A percentile compares a stretch with the other conserved stretches of the same genome.
These are phyloP conservation scores for Mucor piriformis DNA, from an alignment of 371 early-diverging fungal genomes.

Conservation along the genomic window DNA sequence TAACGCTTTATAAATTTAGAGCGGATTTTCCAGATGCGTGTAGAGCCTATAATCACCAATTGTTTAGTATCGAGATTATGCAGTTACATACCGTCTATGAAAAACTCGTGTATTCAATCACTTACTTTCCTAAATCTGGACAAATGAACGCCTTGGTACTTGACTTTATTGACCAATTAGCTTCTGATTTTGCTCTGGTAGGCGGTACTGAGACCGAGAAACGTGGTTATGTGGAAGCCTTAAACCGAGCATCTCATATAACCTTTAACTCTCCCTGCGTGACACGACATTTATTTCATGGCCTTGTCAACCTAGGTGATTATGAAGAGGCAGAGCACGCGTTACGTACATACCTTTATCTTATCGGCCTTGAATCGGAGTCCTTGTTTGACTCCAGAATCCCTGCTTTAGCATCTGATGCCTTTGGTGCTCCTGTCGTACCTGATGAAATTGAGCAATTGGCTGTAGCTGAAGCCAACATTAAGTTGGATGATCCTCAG, in stretches of 20 bases:
- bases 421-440: conserved; percentile 20
- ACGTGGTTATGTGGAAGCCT: conserved; percentile 38
- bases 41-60: conserved; percentile 15
- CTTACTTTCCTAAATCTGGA: conserved; percentile 66
- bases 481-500: conserved; percentile 18
- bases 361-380: conserved; percentile 45
- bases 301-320: conserved; percentile 62
- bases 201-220: conserved; percentile 27
- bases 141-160: conserved; percentile 59
- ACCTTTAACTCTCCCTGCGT: conserved; percentile 77
- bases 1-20: too few species aligned
- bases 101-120: conserved; percentile 52
- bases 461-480: neutral
- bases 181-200: conserved; percentile 57
- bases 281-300: conserved; percentile 62
- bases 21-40: conserved; percentile 8
- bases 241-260: conserved; percentile 63
- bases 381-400: conserved; percentile 22
- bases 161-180: conserved; percentile 63
- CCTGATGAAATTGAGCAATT: conserved; percentile 12
- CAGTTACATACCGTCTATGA: conserved; percentile 65
- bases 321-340: conserved; percentile 75
- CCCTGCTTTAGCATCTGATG: conserved; percentile 31
- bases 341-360: conserved; percentile 59
- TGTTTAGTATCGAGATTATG: conserved; percentile 58